Base-by-base conservation (phyloP, 2,329 filamentous ascomycete species). In the Plenodomus tracheiphilus region DNA sequence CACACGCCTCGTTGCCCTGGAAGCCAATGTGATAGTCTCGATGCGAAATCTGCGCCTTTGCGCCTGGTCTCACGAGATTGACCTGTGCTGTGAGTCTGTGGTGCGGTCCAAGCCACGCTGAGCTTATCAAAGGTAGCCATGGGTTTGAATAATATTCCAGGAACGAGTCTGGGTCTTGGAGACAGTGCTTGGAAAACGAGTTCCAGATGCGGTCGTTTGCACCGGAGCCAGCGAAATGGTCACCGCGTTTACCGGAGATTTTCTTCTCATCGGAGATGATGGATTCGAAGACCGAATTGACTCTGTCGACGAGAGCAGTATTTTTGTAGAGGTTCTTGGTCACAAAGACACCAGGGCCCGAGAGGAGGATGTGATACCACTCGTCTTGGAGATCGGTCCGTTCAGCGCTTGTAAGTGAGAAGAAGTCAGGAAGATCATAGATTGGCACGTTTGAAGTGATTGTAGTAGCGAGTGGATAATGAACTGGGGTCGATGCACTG, bases 21-120 rank as follows among this genome's bases (percentile, higher is more conserved):
- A 86, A 86, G 0, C 84, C 84, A 1, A 87, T 75, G 58, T 86
- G 84, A 60, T 86, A 86, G 61, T 87, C 84, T 1, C 84, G 76
- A 60, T 87, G 84, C 7, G 73, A 74, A 21, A 79, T 76, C 59
- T 87, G 84, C 0, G 84, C 74, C 30, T 75, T 71, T 13, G 81
- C 81, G 16, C 82, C 81, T 0, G 84, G 83, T 36, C 79, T 77
- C 8, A 86, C 83, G 41, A 85, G 77, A 60, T 87, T 87, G 35
- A 85, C 79, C 62, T 86, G 84, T 1, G 81, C 78, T 0, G 84
- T 86, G 37, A 86, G 63, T 18, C 81, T 78, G 65, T 86, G 85
- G 2, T 74, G 77, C 0, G 82, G 82, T 0, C 84, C 84, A 0
- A 86, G 77, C 79, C 82, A 86, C 11, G 81, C 68, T 16, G 77